A percentile compares a stretch with the other conserved stretches of the same genome.
Conservation (phyloP, 768 basidiomycete species). For the Neoboletus brunneissimus region DNA sequence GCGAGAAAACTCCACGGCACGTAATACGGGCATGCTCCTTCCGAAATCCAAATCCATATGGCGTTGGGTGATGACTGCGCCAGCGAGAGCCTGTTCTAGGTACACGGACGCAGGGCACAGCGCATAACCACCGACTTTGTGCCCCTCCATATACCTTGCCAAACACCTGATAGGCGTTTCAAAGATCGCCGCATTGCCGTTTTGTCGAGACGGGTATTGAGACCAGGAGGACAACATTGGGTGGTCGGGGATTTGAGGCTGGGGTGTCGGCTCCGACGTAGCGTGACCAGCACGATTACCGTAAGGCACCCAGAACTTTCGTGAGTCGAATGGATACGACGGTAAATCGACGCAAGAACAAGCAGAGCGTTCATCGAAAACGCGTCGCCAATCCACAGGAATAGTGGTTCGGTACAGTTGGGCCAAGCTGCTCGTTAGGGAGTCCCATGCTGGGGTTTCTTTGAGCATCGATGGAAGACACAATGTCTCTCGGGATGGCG, state of each 20-base stretch:
- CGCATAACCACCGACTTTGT: slow-evolving; percentile 52
- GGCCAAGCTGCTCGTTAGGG: slow-evolving; percentile 45
- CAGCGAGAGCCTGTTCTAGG: slow-evolving; percentile 52
- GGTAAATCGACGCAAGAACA: slow-evolving; percentile 52
- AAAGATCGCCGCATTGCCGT: slow-evolving; percentile 44
- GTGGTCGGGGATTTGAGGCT: slow-evolving; percentile 23
- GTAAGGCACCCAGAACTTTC: slow-evolving; percentile 57
- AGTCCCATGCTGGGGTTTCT: slow-evolving; percentile 41
- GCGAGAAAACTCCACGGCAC: slow-evolving; percentile 45
- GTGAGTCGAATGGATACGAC: slow-evolving; percentile 57
- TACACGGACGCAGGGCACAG: slow-evolving; percentile 70
- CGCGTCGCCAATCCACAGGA: slow-evolving; percentile 51
- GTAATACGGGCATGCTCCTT: slow-evolving; percentile 37
- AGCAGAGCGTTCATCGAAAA: slow-evolving; percentile 46
- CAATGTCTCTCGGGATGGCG: slow-evolving; percentile 31
- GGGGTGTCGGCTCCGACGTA: background rate
- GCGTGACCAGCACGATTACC: slow-evolving; percentile 23
- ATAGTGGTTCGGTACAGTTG: slow-evolving; percentile 45
- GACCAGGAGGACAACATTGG: slow-evolving; percentile 41
- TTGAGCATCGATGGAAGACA: slow-evolving; percentile 53
- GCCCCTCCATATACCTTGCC: slow-evolving; percentile 48
- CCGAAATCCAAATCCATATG: slow-evolving; percentile 35
- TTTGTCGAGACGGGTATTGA: slow-evolving; percentile 39
- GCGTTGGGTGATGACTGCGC: slow-evolving; percentile 37
- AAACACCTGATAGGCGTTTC: slow-evolving; percentile 50